A percentile compares a stretch with the other conserved stretches of the same genome.
Evolutionary conservation across 192 early-diverging fungal genomes (phyloP).

Genomic region (Linderina pennispora): DNA sequence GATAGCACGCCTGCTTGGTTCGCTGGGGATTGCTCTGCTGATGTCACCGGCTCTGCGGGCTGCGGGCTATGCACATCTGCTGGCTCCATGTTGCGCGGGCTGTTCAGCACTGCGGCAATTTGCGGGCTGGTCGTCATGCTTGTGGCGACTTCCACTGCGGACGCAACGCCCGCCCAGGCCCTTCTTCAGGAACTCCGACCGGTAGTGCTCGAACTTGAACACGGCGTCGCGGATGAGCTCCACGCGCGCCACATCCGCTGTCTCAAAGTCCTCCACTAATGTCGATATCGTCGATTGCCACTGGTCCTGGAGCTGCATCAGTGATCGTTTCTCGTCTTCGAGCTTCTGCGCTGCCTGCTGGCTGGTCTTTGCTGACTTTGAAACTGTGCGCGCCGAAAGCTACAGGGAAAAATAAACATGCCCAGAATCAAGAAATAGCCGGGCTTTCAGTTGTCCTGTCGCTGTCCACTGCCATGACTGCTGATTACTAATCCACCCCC

Average conservation of each 20-base stretch:
- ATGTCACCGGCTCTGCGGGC: neutral
- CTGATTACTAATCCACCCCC: no score
- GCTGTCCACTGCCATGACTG: no score
- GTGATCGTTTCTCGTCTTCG: slow-evolving; percentile 21
- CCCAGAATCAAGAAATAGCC: no score
- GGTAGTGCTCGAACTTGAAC: slow-evolving; percentile 38
- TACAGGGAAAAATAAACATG: neutral
- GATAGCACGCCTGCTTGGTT: no score
- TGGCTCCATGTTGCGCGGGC: neutral
- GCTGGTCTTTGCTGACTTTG: slow-evolving; percentile 29
- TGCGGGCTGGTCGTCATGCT: slow-evolving; percentile 2
- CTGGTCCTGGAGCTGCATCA: slow-evolving; percentile 27
- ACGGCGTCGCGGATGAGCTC: slow-evolving; percentile 28
- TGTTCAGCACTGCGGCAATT: slow-evolving; percentile 10
- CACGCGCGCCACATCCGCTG: slow-evolving; percentile 31
- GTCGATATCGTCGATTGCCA: slow-evolving; percentile 30
- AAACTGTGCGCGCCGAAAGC: slow-evolving; percentile 26
- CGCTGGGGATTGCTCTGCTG: no score
- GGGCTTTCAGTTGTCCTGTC: no score
- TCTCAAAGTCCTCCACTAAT: slow-evolving; percentile 35
- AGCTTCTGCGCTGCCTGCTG: slow-evolving; percentile 29
- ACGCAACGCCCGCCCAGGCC: slow-evolving; percentile 3
- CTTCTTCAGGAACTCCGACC: slow-evolving; percentile 26
- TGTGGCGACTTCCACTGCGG: slow-evolving; percentile 10
- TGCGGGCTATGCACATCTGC: neutral